Conservation (phyloP, 1,139 yeast genomes). For the Saccharomyces hybrid region DNA sequence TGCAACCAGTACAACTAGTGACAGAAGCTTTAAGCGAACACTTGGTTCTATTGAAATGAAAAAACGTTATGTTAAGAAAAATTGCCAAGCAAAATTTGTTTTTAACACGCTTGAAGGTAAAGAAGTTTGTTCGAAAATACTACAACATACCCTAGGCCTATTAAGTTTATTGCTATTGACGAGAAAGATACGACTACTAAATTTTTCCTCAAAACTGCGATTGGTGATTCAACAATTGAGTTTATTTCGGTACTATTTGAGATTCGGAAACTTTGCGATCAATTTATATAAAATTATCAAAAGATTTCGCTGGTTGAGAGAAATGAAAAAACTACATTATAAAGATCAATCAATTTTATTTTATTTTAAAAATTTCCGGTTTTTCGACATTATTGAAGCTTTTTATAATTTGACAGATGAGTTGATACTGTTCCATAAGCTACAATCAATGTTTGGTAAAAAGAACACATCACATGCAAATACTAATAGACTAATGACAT, state of each 20-base stretch:
- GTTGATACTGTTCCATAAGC: slow-evolving; percentile 44
- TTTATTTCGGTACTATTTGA: slow-evolving; percentile 56
- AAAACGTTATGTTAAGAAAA: not conserved
- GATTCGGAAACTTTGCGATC: slow-evolving; percentile 65
- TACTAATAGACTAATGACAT: not conserved
- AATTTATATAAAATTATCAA: not conserved
- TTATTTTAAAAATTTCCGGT: not conserved
- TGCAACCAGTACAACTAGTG: not conserved
- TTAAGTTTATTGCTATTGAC: not conserved
- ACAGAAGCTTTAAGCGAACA: not conserved
- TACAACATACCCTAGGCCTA: not conserved
- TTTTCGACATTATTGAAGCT: not conserved
- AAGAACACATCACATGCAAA: not conserved
- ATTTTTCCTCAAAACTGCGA: not conserved
- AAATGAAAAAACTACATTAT: not conserved
- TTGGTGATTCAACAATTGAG: slow-evolving; percentile 44
- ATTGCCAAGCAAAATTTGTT: not conserved
- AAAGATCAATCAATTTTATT: not conserved
- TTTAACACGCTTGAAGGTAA: not conserved
- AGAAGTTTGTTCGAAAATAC: not conserved
- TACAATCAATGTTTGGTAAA: slow-evolving; percentile 17
- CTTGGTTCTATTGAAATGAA: not conserved
- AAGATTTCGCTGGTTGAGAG: not conserved
- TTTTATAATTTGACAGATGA: slow-evolving; percentile 56
- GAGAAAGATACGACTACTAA: not conserved